phyloP scores from a whole-genome alignment of 495 filamentous ascomycete genomes.

The Cercophora newfieldiana region DNA sequence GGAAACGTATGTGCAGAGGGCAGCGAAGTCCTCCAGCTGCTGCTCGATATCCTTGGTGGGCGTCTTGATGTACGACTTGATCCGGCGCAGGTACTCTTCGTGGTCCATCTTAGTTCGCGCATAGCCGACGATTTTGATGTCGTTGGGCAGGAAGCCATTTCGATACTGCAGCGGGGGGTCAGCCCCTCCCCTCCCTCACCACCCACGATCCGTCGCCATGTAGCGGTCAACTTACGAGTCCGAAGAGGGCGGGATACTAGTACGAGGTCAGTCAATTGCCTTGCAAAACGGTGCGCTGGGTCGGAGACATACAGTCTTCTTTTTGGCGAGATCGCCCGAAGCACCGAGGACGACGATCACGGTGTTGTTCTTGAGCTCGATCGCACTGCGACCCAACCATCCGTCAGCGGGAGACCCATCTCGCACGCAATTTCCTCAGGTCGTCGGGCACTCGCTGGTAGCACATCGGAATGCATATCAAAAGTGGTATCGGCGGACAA shows the following conservation, averaged over 20 bases:
- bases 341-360: slow-evolving; percentile 96
- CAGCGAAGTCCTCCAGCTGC: slow-evolving; percentile 86
- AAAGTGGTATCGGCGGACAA: neutral
- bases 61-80: slow-evolving; percentile 98
- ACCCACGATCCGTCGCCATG: neutral
- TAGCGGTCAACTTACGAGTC: slow-evolving; percentile 70
- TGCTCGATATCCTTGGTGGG: slow-evolving; percentile 97
- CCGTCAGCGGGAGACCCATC: neutral
- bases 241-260: slow-evolving; percentile 97
- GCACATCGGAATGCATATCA: neutral
- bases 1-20: slow-evolving; percentile 85
- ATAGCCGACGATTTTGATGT: slow-evolving; percentile 98
- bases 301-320: slow-evolving; percentile 82
- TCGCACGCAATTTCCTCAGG: neutral
- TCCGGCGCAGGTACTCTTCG: slow-evolving; percentile 86
- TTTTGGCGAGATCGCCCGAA: slow-evolving; percentile 97
- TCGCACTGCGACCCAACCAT: slow-evolving; percentile 32
- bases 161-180: slow-evolving; percentile 66
- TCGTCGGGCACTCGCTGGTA: neutral
- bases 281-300: slow-evolving; percentile 13
- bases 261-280: slow-evolving; percentile 37
- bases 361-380: slow-evolving; percentile 98
- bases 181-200: slow-evolving; percentile 15
- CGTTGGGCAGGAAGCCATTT: slow-evolving; percentile 97
- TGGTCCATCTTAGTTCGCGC: slow-evolving; percentile 99